Conservation (phyloP, 2,329 filamentous ascomycete genomes). For the Microcyclospora tardicrescens region DNA sequence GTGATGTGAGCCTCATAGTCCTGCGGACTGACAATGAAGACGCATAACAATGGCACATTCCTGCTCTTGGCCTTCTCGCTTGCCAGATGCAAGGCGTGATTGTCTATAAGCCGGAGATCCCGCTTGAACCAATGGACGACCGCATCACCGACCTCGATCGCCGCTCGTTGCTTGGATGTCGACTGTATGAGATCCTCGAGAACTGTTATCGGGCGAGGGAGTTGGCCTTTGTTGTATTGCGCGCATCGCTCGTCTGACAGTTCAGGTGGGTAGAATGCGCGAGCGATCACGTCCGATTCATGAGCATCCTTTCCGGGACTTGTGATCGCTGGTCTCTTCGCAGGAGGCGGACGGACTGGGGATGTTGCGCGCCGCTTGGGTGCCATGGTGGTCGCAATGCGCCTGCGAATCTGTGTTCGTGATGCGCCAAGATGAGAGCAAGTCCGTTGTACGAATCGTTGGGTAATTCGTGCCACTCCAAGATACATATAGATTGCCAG, state of each 20-base stretch:
- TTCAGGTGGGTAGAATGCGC: slow-evolving; percentile 69
- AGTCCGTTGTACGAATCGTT: too few relatives aligned
- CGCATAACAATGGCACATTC: slow-evolving; percentile 57
- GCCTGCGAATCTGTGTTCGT: too few relatives aligned
- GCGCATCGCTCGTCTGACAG: slow-evolving; percentile 69
- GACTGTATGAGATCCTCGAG: slow-evolving; percentile 49
- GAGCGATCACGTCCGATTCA: slow-evolving; percentile 29
- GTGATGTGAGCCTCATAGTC: slow-evolving; percentile 73
- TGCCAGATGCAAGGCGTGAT: slow-evolving; percentile 56
- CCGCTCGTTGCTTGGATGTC: slow-evolving; percentile 43
- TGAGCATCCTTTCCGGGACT: slow-evolving; percentile 1
- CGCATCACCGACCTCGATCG: slow-evolving; percentile 42
- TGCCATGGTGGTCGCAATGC: slow-evolving; percentile 7
- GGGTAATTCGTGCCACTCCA: too few relatives aligned
- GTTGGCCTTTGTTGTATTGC: slow-evolving; percentile 56
- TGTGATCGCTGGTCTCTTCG: slow-evolving; percentile 11
- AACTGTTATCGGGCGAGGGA: slow-evolving; percentile 60
- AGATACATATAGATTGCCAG: too few relatives aligned
- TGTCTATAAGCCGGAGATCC: slow-evolving; percentile 63
- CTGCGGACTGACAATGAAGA: slow-evolving; percentile 72
- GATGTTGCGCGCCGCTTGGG: slow-evolving; percentile 20
- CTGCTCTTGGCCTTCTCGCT: slow-evolving; percentile 51
- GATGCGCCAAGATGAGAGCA: too few relatives aligned
- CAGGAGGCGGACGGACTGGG: slow-evolving; percentile 15
- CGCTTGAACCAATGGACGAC: slow-evolving; percentile 88